Evolutionary conservation across 2,329 filamentous ascomycete genomes (phyloP).

Genomic region (Fusarium sp.): DNA sequence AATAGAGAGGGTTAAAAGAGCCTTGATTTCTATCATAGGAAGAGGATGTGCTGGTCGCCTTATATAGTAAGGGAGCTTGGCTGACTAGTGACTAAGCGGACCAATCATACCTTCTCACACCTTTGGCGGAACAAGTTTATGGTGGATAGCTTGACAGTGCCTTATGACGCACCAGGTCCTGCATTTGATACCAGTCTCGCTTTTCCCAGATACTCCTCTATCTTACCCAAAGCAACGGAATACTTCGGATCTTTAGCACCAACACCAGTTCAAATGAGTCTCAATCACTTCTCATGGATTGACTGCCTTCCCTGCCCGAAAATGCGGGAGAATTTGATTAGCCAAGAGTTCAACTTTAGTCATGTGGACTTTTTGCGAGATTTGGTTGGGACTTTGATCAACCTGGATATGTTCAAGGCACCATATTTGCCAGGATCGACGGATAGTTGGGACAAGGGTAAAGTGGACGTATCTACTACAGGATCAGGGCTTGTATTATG

Average conservation of each 20-base stretch:
- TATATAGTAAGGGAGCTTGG: too few relatives aligned
- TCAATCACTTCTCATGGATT: conserved; percentile 6
- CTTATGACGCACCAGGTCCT: neutral
- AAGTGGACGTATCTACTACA: fast-evolving
- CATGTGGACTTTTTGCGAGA: neutral
- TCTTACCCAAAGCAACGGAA: neutral
- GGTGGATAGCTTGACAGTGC: neutral
- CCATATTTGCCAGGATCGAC: fast-evolving
- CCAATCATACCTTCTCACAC: too few relatives aligned
- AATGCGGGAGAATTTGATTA: neutral
- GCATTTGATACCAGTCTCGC: neutral
- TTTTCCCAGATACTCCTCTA: neutral
- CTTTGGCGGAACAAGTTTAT: neutral
- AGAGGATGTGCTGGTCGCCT: too few relatives aligned
- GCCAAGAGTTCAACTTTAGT: neutral
- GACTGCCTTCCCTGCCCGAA: neutral
- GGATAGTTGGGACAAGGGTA: fast-evolving
- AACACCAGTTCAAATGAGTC: neutral
- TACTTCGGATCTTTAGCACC: neutral
- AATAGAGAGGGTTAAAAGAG: too few relatives aligned
- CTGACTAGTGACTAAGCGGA: too few relatives aligned
- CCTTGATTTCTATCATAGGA: too few relatives aligned
- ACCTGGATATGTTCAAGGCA: neutral
- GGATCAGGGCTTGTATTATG: neutral
- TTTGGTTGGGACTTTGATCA: neutral